A percentile compares a stretch with the other conserved stretches of the same genome.
Conservation (phyloP, 352 stramenopile genomes). For the Aphanomyces stellatus region DNA sequence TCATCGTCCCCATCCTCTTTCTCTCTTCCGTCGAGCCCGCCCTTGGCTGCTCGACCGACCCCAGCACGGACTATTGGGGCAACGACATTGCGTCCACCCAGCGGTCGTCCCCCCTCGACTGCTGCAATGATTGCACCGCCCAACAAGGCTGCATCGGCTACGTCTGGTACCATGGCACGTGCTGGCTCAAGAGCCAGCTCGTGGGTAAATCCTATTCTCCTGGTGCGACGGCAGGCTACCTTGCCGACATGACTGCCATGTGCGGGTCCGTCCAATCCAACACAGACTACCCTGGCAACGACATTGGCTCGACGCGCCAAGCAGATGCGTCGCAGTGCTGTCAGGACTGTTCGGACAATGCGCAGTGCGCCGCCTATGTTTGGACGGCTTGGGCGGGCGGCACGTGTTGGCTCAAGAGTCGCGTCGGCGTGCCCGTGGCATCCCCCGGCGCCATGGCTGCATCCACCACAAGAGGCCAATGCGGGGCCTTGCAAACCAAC, state of each 20-base stretch:
- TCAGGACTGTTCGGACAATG: not conserved
- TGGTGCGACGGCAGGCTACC: constrained; percentile 1
- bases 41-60: not conserved
- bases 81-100: constrained; percentile 12
- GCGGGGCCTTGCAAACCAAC: constrained; percentile 1
- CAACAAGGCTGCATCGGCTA: not conserved
- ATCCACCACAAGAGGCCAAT: not conserved
- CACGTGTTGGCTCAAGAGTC: constrained; percentile 8
- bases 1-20: too few relatives aligned
- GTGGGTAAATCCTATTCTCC: not conserved
- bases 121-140: constrained; percentile 2
- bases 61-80: constrained; percentile 13
- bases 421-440: not conserved
- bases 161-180: not conserved
- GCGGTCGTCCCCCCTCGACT: not conserved
- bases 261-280: not conserved
- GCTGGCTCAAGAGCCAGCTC: constrained; percentile 15
- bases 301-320: not conserved
- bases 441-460: not conserved
- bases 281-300: not conserved
- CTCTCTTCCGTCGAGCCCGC: too few relatives aligned
- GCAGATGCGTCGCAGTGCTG: not conserved
- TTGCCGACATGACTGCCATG: not conserved
- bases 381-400: not conserved
- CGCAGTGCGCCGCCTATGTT: not conserved